A percentile compares a stretch with the other conserved stretches of the same genome.
phyloP scores from a whole-genome alignment of 2,329 filamentous ascomycete genomes.

The Penicillium sp. region DNA sequence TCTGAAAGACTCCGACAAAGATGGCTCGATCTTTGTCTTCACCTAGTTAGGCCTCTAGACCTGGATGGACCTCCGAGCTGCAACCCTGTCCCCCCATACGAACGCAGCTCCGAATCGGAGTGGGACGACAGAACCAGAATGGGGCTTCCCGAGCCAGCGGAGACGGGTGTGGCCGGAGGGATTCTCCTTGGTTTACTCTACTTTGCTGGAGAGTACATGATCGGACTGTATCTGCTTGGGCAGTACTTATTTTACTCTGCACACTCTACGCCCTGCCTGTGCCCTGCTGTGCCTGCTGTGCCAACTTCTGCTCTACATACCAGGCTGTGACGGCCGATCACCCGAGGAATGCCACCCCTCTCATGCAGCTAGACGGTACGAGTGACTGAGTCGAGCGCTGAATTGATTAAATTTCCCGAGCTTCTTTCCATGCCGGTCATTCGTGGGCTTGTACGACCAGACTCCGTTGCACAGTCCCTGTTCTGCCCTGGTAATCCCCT shows the following conservation, averaged over 20 bases:
- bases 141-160: constrained; percentile 24
- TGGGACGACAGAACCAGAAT: constrained; percentile 9
- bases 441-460: neutral
- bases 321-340: constrained; percentile 19
- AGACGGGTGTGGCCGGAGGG: constrained; percentile 23
- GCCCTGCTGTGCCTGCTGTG: neutral
- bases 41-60: neutral
- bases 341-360: constrained; percentile 28
- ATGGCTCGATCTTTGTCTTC: neutral
- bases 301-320: constrained; percentile 13
- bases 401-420: constrained; percentile 13
- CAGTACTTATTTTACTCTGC: too few species aligned
- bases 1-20: too few species aligned
- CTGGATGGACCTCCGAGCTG: constrained; percentile 4
- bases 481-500: neutral
- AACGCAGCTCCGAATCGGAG: constrained; percentile 4
- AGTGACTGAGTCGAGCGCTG: neutral
- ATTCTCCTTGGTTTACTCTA: neutral
- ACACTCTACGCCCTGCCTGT: constrained; percentile 1
- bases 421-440: neutral
- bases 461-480: neutral
- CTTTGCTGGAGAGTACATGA: neutral
- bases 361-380: constrained; percentile 22
- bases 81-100: constrained; percentile 17
- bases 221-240: too few species aligned